These are phyloP conservation scores for Globisporangium nodosum DNA, from an alignment of 352 stramenopile genomes.

Conservation along the genomic window DNA sequence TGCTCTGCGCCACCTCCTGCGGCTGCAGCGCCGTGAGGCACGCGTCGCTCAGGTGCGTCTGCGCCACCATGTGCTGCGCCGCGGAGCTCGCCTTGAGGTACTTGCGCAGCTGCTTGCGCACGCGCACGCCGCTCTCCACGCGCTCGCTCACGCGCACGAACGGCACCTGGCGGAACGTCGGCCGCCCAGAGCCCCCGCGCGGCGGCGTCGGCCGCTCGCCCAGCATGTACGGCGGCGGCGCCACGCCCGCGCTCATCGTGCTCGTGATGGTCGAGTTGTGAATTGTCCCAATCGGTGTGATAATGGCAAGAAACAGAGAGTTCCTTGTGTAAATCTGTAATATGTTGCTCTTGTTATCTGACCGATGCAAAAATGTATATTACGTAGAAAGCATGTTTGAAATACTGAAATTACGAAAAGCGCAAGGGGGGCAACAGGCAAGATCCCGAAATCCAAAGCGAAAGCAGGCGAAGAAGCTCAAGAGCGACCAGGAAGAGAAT, in stretches of 20 bases:
- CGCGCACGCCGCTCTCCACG: conserved; percentile 74
- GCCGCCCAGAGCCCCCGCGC: conserved; percentile 41
- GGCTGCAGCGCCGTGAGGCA: conserved; percentile 70
- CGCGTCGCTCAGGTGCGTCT: conserved; percentile 75
- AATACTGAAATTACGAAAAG: background rate
- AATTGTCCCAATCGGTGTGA: background rate
- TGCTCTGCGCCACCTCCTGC: conserved; percentile 76
- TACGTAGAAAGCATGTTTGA: background rate
- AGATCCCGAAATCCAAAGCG: background rate
- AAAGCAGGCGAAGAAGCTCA: background rate
- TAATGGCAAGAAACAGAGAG: background rate
- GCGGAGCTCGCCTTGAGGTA: conserved; percentile 73
- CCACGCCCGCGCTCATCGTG: conserved; percentile 2
- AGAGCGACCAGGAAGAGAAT: background rate
- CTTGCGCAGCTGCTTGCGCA: conserved; percentile 79
- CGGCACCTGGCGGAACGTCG: conserved; percentile 73
- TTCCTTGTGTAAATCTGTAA: background rate
- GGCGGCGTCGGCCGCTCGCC: conserved; percentile 59
- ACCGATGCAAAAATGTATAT: background rate
- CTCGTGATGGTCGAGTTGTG: background rate
- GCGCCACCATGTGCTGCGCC: conserved; percentile 75
- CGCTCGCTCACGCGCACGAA: conserved; percentile 76
- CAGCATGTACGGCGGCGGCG: conserved; percentile 71
- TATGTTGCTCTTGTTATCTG: background rate
- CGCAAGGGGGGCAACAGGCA: background rate